phyloP scores from a whole-genome alignment of 805 yeast species.

The Candida ipomoeae region DNA sequence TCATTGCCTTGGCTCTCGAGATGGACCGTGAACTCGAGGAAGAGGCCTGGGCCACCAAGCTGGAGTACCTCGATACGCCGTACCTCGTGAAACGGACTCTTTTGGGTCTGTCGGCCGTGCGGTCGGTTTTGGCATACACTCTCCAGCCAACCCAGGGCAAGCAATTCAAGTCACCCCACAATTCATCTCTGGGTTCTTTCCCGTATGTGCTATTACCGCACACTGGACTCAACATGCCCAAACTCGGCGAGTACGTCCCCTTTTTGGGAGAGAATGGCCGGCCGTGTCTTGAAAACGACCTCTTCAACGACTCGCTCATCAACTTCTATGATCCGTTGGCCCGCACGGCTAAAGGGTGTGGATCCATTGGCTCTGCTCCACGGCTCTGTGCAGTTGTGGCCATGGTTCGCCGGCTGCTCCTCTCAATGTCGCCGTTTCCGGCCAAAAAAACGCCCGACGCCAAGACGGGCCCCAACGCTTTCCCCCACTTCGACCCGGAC shows the following conservation, averaged over 20 bases:
- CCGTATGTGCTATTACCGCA: no score
- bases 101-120: conserved; percentile 59
- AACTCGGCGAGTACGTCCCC: not conserved
- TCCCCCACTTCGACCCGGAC: conserved; percentile 14
- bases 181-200: not conserved
- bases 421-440: conserved; percentile 13
- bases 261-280: conserved; percentile 1
- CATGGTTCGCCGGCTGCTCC: conserved; percentile 27
- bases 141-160: conserved; percentile 37
- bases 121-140: conserved; percentile 59
- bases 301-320: conserved; percentile 53
- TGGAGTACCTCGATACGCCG: conserved; percentile 27
- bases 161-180: conserved; percentile 22
- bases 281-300: conserved; percentile 42
- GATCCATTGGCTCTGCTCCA: conserved; percentile 56
- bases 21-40: conserved; percentile 37
- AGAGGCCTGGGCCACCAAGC: conserved; percentile 24
- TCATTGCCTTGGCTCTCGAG: conserved; percentile 57
- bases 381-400: conserved; percentile 56
- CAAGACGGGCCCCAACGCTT: not conserved
- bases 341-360: conserved; percentile 51
- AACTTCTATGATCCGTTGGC: conserved; percentile 67
- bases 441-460: not conserved
- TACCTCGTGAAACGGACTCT: conserved; percentile 32
- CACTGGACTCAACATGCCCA: not conserved